Base-by-base conservation (phyloP, 192 early-diverging fungal genomes). In the Coemansia sp. region DNA sequence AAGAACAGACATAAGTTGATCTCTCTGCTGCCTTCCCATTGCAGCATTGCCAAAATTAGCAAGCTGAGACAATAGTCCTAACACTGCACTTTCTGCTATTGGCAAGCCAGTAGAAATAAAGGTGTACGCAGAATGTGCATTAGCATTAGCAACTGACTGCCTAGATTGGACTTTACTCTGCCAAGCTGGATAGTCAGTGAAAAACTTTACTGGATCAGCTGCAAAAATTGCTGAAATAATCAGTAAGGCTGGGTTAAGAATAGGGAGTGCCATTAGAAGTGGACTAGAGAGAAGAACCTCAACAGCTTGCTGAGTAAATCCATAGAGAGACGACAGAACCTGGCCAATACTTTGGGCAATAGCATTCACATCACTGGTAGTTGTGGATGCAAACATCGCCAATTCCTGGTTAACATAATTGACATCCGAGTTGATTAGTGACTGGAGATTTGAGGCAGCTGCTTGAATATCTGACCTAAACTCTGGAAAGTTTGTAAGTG, bases 21-120 rank as follows among this genome's bases (percentile, higher is more conserved):
- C 29, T 30, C 25, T 30, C 30, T 55, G 25, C 52, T 30, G 18
- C 0, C 40, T 59, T 2, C 33, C 33, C 31, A 59, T 18, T 18
- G 20, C 59, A 25, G 40, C 18, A 29, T 60, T 60, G 8, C 61
- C 68, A 51, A 70, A 18, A 7, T 48, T 69, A 7, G 69, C 65
- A 4, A 71, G 28, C 38, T 68, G 62, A 1, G 62, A 65, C 6
- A 75, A 14, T 17, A 67, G 4, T 8, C 61, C 72, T n/a, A 80
- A 36, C 0, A 68, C n/a, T 11, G 42, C 68, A 32, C 38, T 63
- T 50, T 75, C 77, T 5, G 52, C 52, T 28, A 59, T 49, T 1
- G 77, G 77, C 48, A 80, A 48, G 0, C 66, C 66, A 4, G 66
- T 75, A 3, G 72, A 80, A 12, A 75, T 60, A 38, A 75, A 34